Evolutionary conservation across 2,329 filamentous ascomycete species (phyloP).

Genomic region (Escovopsis sp.): DNA sequence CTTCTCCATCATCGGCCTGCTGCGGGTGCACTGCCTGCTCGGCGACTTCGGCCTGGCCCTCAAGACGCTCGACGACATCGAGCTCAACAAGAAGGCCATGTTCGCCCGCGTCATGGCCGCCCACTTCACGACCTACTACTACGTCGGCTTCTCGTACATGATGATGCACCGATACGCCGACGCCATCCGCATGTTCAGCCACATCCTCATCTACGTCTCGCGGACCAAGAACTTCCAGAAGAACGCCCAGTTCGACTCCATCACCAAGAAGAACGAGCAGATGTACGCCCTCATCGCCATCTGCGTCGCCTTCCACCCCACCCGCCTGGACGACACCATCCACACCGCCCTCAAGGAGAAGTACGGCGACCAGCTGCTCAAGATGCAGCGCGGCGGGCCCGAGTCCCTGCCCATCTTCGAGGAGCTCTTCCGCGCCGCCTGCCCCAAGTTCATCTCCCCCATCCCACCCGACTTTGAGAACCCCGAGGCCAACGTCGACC

Average conservation of each 20-base stretch:
- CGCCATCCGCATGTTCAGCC: constrained; percentile 99
- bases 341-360: constrained; percentile 96
- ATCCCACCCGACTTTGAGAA: constrained; percentile 96
- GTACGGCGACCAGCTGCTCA: constrained; percentile 95
- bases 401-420: constrained; percentile 94
- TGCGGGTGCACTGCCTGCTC: constrained; percentile 89
- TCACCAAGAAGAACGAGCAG: constrained; percentile 99
- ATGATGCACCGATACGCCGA: constrained; percentile 99
- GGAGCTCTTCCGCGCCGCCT: constrained; percentile 94
- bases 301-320: constrained; percentile 96
- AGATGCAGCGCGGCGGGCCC: constrained; percentile 89
- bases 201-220: constrained; percentile 97
- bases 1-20: constrained; percentile 95
- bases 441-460: constrained; percentile 98
- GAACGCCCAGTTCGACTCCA: constrained; percentile 94
- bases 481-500: constrained; percentile 89
- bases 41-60: constrained; percentile 96
- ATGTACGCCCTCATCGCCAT: constrained; percentile 99
- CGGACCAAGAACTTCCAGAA: constrained; percentile 99
- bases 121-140: constrained; percentile 99
- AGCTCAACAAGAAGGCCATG: constrained; percentile 99
- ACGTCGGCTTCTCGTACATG: constrained; percentile 99
- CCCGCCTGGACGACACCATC: constrained; percentile 94
- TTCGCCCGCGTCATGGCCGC: constrained; percentile 98
- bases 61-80: constrained; percentile 98